Base-by-base conservation (phyloP, 257 asterid genomes). In the Solanum commersonii region DNA sequence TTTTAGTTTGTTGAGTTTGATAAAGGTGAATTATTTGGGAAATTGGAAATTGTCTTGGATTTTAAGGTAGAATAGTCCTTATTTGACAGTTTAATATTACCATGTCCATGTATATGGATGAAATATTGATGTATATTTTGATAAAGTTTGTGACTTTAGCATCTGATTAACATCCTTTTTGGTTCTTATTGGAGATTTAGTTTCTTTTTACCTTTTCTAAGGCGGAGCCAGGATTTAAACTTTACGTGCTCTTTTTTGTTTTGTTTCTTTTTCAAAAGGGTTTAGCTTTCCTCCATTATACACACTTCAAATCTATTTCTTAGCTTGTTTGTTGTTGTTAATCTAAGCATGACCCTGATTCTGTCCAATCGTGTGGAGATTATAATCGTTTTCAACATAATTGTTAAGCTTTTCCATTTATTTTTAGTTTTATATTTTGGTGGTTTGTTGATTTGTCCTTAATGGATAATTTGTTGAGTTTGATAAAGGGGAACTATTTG, bases 241-340 rank as follows among this genome's bases (percentile, higher is more conserved):
- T 56, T 20, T 56, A 56, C 11, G 5, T 56, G 65, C 5, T 56
- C 65, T 6, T 52, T 42, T 52, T 52, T 16, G 60, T 52, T 52
- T 16, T 52, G 60, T 3, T 44, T 18, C 25, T 23, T 76, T 38
- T 22, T 35, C 15, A 49, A 5, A 77, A 46, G 49, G 83, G 10
- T 29, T 90, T 85, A 34, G 34, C 84, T 83, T 92, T 89, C 87
- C 86, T 6, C 87, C 94, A 84, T 91, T 90, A 13, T 90, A 73
- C 91, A 72, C 11, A 34, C 92, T 82, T 86, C 92, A 10, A 88
- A 90, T 27, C 83, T 78, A 87, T 83, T 89, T 90, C 40, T 68
- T 88, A 77, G 56, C 63, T 90, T 74, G 83, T 76, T 5, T 87
- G 93, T 89, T 91, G 93, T 10, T 90, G 94, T 35, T 84, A 95